Base-by-base conservation (phyloP, 192 early-diverging fungal genomes). In the Backusella mclennaniae region DNA sequence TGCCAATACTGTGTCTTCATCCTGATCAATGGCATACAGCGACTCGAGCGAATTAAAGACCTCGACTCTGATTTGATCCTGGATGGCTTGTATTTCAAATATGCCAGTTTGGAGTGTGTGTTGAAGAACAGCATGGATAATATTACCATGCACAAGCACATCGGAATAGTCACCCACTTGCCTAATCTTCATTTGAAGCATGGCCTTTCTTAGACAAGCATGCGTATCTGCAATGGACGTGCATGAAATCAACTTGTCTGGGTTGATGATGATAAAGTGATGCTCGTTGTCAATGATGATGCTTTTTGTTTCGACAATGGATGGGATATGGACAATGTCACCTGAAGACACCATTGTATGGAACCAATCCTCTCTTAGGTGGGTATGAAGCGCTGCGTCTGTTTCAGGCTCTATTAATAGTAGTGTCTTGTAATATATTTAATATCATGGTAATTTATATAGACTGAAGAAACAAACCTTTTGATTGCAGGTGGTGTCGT, bases 81-180 rank as follows among this genome's bases (percentile, higher is more conserved):
- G 21, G 73, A 97, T 86, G 15, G 75, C 75, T 0, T 68, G 68
- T 2, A 75, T 81, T 5, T 89, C 80, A 84, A 95, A 97, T 73
- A 90, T 84, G 21, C 88, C 86, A 11, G 75, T 77, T 41, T 79
- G 39, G 0, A 97, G 82, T 4, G 87, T 87, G 19, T 84, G 73
- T 74, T 98, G 95, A 73, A 97, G 89, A 9, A 97, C 74, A 31
- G 91, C 85, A 76, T 99, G 97, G 19, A 96, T 77, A n/a, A 99
- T 80, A 17, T 80, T 87, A n/a, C 96, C 96, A 42, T 91, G 85
- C 63, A 97, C 85, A 81, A 94, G 79, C 8, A 92, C 82, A 0
- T 87, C 82, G 19, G 79, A 86, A 2, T 83, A 84, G n/a, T 87
- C 84, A 26, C 79, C 82, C 26, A 84, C 49, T 71, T 83, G 33